Base-by-base conservation (phyloP, 2,329 filamentous ascomycete genomes). In the Rutstroemia sp. region DNA sequence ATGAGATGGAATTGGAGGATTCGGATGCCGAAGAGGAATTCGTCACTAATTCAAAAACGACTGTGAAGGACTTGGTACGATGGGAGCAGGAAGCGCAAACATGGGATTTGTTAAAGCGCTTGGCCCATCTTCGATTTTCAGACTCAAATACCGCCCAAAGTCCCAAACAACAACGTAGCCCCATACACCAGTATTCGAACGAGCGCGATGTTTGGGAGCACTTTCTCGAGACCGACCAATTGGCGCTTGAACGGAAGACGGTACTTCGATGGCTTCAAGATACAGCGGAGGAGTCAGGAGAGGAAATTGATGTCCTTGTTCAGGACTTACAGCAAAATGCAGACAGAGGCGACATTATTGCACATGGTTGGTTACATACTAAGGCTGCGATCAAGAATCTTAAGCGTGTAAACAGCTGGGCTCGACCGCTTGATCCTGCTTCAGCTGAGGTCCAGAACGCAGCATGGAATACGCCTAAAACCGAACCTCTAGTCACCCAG, bases 281-380 rank as follows among this genome's bases (percentile, higher is more conserved):
- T 62, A 89, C 84, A 45, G 88, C 89, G 1, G 81, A 85, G 36
- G 75, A 76, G 51, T 80, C 82, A 25, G 81, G 83, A 3, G 84
- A 84, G 42, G 84, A 88, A 60, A 84, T 96, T 30, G 83, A 92
- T 62, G 81, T 86, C 25, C 75, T 95, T 27, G 87, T 92, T 51
- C 79, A 84, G 52, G 86, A 92, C 56, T 78, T 92, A 54, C 87
- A 92, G 68, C 79, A 83, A 58, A 84, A 84, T 60, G 87, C 89
- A 12, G 88, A 92, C 58, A 79, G 89, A 65, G 87, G 88, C 9
- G 89, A 92, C 50, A 83, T 92, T 9, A 89, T 94, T 74, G 84
- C 88, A 27, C 85, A 91, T 69, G 92, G 92, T 42, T 96, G 92
- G 89, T 82, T 96, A 60, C 90, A 96, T 69, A 96, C 94, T 0